Conservation (phyloP, 306 rosid genomes). For the Cicer arietinum region DNA sequence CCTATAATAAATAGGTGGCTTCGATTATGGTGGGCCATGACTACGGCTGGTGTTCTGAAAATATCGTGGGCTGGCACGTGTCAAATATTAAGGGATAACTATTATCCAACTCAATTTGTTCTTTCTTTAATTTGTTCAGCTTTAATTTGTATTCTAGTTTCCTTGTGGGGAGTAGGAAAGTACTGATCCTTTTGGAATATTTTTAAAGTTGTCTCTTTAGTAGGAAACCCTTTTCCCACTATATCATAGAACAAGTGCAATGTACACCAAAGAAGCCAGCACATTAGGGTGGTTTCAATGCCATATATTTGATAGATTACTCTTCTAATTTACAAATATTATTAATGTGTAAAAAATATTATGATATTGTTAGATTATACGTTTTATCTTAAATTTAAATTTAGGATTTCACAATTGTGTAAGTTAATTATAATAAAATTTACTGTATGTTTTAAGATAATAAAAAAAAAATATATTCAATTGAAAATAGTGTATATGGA, state of each 20-base stretch:
- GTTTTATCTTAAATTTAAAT: too few relatives aligned
- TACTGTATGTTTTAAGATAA: too few relatives aligned
- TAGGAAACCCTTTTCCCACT: conserved; percentile 52
- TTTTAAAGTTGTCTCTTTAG: conserved; percentile 31
- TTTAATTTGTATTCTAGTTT: conserved; percentile 51
- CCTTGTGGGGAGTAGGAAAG: conserved; percentile 71
- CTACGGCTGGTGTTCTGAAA: neutral
- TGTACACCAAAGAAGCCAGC: neutral
- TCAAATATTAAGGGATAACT: conserved; percentile 14
- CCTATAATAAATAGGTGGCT: conserved; percentile 46
- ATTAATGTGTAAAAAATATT: too few relatives aligned
- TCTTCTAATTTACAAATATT: too few relatives aligned
- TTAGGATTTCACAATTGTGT: too few relatives aligned
- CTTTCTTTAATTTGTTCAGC: conserved; percentile 29
- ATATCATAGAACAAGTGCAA: conserved; percentile 20
- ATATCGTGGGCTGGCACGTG: conserved; percentile 30
- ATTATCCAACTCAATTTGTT: conserved; percentile 32
- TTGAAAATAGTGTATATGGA: too few relatives aligned
- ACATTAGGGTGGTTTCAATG: too few relatives aligned
- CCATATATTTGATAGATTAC: too few relatives aligned
- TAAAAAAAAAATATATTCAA: too few relatives aligned
- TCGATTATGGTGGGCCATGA: conserved; percentile 41
- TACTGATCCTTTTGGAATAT: conserved; percentile 37
- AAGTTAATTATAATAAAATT: too few relatives aligned
- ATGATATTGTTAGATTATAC: too few relatives aligned